Conservation (phyloP, 148 eudicot genomes). For the Amaranthus cruentus region DNA sequence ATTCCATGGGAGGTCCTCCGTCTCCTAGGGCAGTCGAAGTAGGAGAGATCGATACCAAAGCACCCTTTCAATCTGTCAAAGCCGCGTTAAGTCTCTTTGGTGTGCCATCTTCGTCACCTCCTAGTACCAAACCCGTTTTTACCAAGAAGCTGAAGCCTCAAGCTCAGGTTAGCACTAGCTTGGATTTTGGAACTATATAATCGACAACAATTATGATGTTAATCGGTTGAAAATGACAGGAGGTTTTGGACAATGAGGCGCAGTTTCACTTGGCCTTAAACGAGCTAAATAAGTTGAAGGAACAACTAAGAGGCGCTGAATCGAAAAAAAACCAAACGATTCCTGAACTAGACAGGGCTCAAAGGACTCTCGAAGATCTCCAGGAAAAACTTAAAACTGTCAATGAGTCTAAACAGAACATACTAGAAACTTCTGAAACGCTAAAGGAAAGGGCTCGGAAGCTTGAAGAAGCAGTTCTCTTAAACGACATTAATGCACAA, state of each 20-base stretch:
- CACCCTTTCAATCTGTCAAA: slow-evolving; percentile 82
- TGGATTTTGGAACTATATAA: background rate
- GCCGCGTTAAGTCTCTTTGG: slow-evolving; percentile 84
- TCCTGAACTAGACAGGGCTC: slow-evolving; percentile 59
- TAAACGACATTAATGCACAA: slow-evolving; percentile 22
- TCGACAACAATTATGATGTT: background rate
- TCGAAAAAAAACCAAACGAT: slow-evolving; percentile 47
- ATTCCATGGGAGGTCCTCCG: slow-evolving; percentile 30
- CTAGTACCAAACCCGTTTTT: slow-evolving; percentile 29
- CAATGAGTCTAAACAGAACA: slow-evolving; percentile 55
- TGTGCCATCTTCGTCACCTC: slow-evolving; percentile 38
- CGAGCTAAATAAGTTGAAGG: slow-evolving; percentile 56
- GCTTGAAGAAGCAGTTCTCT: slow-evolving; percentile 45
- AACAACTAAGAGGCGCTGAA: slow-evolving; percentile 51
- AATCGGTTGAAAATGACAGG: slow-evolving; percentile 27
- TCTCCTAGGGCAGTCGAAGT: slow-evolving; percentile 44
- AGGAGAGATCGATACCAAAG: slow-evolving; percentile 83
- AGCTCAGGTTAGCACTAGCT: slow-evolving; percentile 41
- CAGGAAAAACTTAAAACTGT: slow-evolving; percentile 47
- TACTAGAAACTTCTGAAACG: slow-evolving; percentile 55
- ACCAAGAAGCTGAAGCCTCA: slow-evolving; percentile 42
- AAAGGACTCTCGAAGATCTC: slow-evolving; percentile 50
- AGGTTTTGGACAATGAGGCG: slow-evolving; percentile 69
- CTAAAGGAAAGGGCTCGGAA: slow-evolving; percentile 41
- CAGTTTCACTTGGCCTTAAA: slow-evolving; percentile 56